These are phyloP conservation scores for Lichenothelia convexa DNA, from an alignment of 495 filamentous ascomycete genomes.

Conservation along the genomic window DNA sequence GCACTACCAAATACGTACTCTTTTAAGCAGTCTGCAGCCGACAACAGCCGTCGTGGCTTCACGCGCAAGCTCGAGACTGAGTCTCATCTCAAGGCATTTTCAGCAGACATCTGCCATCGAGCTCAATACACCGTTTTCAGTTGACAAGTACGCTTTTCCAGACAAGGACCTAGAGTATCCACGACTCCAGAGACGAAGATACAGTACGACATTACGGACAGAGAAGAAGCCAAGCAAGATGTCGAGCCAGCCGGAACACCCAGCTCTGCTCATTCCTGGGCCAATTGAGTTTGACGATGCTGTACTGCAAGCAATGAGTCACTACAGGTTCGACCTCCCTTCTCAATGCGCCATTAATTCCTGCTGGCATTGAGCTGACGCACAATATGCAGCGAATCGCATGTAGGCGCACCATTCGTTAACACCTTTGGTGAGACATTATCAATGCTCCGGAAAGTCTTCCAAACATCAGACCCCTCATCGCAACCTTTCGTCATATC, in stretches of 20 bases:
- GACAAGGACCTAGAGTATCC: constrained; percentile 42
- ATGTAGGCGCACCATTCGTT: constrained; percentile 77
- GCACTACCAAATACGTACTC: too few relatives aligned
- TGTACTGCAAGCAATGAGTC: constrained; percentile 84
- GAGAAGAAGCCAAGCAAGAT: constrained; percentile 31
- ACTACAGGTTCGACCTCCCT: constrained; percentile 51
- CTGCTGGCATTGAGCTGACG: neutral
- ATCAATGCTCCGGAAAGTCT: constrained; percentile 73
- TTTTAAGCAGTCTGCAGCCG: too few relatives aligned
- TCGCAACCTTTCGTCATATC: constrained; percentile 86
- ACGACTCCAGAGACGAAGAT: constrained; percentile 19
- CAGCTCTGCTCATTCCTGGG: constrained; percentile 79
- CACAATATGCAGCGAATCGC: constrained; percentile 51
- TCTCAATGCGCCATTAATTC: neutral
- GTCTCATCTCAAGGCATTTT: constrained; percentile 69
- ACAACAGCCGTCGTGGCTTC: constrained; percentile 31
- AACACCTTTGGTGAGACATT: constrained; percentile 79
- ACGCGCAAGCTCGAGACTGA: constrained; percentile 45
- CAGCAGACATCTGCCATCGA: constrained; percentile 41
- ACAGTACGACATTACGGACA: constrained; percentile 4
- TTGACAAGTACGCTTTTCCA: constrained; percentile 34
- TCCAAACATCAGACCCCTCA: constrained; percentile 63
- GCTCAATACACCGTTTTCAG: constrained; percentile 50
- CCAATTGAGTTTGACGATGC: constrained; percentile 98
- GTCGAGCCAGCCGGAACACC: constrained; percentile 64